Conservation (phyloP, 768 basidiomycete genomes). For the Amanita rubescens region DNA sequence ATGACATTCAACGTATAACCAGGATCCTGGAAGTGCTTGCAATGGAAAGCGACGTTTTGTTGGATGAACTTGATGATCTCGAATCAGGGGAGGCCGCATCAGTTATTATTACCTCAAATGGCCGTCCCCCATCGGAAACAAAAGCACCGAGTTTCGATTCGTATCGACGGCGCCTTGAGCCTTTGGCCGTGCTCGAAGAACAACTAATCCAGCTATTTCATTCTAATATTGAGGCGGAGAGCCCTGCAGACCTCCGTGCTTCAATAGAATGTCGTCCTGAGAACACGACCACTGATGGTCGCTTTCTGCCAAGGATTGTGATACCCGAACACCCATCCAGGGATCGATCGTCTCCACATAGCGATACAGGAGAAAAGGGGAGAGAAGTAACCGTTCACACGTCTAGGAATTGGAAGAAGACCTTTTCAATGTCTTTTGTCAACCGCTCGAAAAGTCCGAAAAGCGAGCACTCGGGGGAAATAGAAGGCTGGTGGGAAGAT, state of each 20-base stretch:
- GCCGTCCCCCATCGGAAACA: slow-evolving; percentile 43
- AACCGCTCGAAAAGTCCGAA: slow-evolving; percentile 60
- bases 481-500: slow-evolving; percentile 83
- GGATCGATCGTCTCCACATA: slow-evolving; percentile 21
- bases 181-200: slow-evolving; percentile 63
- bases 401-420: slow-evolving; percentile 63
- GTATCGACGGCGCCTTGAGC: slow-evolving; percentile 57
- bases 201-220: slow-evolving; percentile 60
- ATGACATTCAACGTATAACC: slow-evolving; percentile 9
- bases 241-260: slow-evolving; percentile 27
- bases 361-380: slow-evolving; percentile 36
- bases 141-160: slow-evolving; percentile 53
- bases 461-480: slow-evolving; percentile 61
- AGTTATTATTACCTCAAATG: slow-evolving; percentile 43
- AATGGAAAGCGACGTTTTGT: slow-evolving; percentile 45
- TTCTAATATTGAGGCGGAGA: slow-evolving; percentile 66
- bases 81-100: slow-evolving; percentile 45
- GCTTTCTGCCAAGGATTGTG: slow-evolving; percentile 42
- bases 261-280: slow-evolving; percentile 9
- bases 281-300: slow-evolving; percentile 28
- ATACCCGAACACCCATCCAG: slow-evolving; percentile 30
- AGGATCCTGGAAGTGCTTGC: slow-evolving; percentile 73
- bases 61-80: slow-evolving; percentile 52
- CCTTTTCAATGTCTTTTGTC: slow-evolving; percentile 42
- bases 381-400: slow-evolving; percentile 55